These are phyloP conservation scores for Fraxinus platypoda DNA, from an alignment of 305 asterid genomes.

Conservation along the genomic window DNA sequence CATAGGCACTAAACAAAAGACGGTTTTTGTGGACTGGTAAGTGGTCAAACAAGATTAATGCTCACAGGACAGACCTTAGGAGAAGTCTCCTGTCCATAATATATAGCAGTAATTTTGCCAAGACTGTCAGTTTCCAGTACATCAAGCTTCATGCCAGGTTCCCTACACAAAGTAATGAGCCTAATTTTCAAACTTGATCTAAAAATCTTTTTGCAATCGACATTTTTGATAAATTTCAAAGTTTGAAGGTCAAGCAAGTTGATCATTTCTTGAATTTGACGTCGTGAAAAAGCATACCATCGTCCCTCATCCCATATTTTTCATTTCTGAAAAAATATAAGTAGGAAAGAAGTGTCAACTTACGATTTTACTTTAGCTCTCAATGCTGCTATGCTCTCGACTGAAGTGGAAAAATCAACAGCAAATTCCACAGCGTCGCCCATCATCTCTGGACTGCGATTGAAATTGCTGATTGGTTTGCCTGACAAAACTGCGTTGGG, in stretches of 20 bases:
- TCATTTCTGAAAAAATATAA: not conserved
- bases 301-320: not conserved
- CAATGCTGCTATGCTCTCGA: constrained; percentile 47
- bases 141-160: constrained; percentile 40
- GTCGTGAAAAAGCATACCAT: not conserved
- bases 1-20: not conserved
- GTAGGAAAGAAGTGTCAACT: constrained; percentile 20
- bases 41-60: not conserved
- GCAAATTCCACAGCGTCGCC: constrained; percentile 60
- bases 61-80: constrained; percentile 28
- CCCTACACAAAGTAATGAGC: constrained; percentile 34
- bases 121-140: constrained; percentile 31
- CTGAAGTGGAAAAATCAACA: constrained; percentile 56
- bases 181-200: not conserved
- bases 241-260: not conserved
- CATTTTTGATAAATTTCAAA: not conserved
- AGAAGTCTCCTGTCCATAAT: constrained; percentile 28
- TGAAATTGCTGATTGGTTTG: constrained; percentile 54
- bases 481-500: constrained; percentile 62
- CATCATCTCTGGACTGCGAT: constrained; percentile 69
- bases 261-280: not conserved
- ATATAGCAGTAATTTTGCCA: constrained; percentile 31
- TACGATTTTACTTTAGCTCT: constrained; percentile 53
- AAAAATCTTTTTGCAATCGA: not conserved
- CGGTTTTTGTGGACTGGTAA: no score